phyloP scores from a whole-genome alignment of 23 red algal species.

The Gracilaria domingensis region DNA sequence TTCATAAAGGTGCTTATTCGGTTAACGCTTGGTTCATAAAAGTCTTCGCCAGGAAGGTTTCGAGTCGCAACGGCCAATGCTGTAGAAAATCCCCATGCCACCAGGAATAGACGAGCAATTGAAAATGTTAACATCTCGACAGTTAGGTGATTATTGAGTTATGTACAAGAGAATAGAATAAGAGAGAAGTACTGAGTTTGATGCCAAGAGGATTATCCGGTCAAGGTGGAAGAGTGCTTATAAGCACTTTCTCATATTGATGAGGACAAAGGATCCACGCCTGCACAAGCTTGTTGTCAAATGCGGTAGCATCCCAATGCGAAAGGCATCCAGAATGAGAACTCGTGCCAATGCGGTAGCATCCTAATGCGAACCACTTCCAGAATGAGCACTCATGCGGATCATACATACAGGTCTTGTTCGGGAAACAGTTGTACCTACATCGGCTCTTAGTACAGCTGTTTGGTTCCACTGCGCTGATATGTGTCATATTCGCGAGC shows the following conservation, averaged over 20 bases:
- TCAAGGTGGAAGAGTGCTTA: background rate
- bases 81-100: background rate
- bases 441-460: no score
- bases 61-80: background rate
- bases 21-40: background rate
- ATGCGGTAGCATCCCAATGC: no score
- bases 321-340: no score
- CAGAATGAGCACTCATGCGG: no score
- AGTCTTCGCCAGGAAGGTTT: background rate
- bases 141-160: background rate
- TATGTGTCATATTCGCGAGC: no score
- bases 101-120: background rate
- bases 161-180: background rate
- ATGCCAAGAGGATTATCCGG: background rate
- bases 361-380: no score
- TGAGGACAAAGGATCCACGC: no score
- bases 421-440: no score
- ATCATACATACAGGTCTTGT: no score
- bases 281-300: no score
- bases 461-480: no score
- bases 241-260: background rate
- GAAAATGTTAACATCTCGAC: background rate
- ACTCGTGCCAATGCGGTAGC: no score
- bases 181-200: background rate
- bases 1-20: conserved; percentile 11